Evolutionary conservation across 163 green algal genomes (phyloP), one percentile per base, ranked within the genome.

Genomic region (Prototheca stagnorum): DNA sequence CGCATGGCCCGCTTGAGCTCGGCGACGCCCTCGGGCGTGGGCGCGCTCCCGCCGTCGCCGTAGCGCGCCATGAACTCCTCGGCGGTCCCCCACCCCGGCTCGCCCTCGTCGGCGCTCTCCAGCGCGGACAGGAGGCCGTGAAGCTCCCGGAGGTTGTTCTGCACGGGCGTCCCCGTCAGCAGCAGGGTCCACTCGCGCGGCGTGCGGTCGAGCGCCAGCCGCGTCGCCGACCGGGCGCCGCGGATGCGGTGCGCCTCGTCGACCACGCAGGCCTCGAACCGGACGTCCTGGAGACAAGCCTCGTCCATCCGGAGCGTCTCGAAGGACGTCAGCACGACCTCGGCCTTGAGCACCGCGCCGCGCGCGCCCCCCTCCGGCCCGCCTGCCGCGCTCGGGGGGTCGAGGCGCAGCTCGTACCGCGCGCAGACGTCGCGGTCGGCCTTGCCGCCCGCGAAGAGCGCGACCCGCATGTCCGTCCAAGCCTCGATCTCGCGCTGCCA

Each of bases 151-250:
- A 72, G 60, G 54, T 72, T 68, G 74, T 96, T 96, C 68, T 96
- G 87, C 33, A 95, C 78, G 16, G 86, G 87, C 7, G 86, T 95
- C 26, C 84, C 86, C 15, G 85, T 95, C 24, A 96, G 75, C 59
- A 96, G 72, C 51, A 95, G 75, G 63, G 79, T 57, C 77, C 80
- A 93, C 5, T 64, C 40, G 23, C 75, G 62, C 11, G 54, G 8
- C 46, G 89, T 47, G 11, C 63, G 47, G 25, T 53, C 33, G 14
- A 93, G 62, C 1, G 66, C 69, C 0, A 29, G 28, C 22, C 77
- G 73, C 2, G 76, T 92, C 25, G 72, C 39, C 2, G 53, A 55
- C 2, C 46, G 57, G 2, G 53, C 47, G 27, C 44, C 56, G 61
- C 86, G 86, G 47, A 88, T 59, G 39, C 70, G 53, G 56, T 84